Base-by-base conservation (phyloP, 1,284 basidiomycete species). In the Malassezia caprae region DNA sequence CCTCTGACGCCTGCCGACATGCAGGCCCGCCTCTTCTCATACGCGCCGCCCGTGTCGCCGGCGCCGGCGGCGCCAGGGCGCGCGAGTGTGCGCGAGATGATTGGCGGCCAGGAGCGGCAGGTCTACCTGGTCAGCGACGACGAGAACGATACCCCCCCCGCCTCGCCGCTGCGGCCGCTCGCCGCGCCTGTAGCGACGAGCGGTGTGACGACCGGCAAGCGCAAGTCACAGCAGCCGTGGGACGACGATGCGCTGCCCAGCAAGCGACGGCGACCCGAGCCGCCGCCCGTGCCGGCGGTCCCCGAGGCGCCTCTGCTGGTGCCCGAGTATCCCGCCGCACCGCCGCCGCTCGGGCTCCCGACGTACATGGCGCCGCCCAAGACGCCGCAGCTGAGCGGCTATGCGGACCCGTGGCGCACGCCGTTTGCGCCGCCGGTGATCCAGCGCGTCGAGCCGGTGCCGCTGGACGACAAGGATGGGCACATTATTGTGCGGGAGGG, bases 381-480 rank as follows among this genome's bases (percentile, higher is more conserved):
- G 44, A 28, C 44, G 30, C 46, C 19, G 3, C 21, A 21, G 26
- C 27, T 23, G 10, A 40, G 21, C 37, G 46, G 31, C 13, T 19
- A 35, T 12, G 26, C 35, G 12, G 27, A 45, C 23, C 27, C 43
- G 12, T 45, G 43, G 43, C 28, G 43, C 26, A 15, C 48, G 23
- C 21, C 34, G 17, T 30, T 30, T 17, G 21, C 41, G 7, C 12
- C 26, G 3, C 23, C 28, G 15, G 21, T 30, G 23, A 1, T 41
- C 12, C 34, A 41, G 27, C 31, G 40, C 30, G 30, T 30, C 1
- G 34, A 48, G n/a, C 13, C 15, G 12, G 34, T 30, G n/a, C 66
- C 66, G 6, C 54, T 68, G 28, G 75, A 76, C 46, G 77, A 78
- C 53, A 72, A 73, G 51, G 76, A 78, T 35, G 77, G 77, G 2